Evolutionary conservation across 768 basidiomycete genomes (phyloP), one percentile per base, ranked within the genome.

Genomic region (Pleurotus platypus): DNA sequence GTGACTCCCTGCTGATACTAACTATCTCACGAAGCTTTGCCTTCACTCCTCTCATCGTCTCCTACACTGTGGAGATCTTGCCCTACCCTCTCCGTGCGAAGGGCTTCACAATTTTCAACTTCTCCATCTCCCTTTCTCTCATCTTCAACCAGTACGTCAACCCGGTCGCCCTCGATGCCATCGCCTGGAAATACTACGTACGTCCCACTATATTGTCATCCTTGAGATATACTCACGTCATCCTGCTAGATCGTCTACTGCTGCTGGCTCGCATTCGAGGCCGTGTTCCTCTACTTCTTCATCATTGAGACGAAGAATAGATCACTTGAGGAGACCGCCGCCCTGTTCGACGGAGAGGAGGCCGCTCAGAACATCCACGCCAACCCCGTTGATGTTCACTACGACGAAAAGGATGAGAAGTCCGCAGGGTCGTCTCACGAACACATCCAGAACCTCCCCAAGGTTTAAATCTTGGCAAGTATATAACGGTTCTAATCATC

Each of bases 121-220:
- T 94, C 68, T 73, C 81, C 58, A 82, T 91, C 67, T 90, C 89
- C 11, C 62, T 87, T 56, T 81, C 91, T 5, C 84, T 94, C 62
- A 89, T 95, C 70, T 91, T 95, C 73, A 93, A 92, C 69, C 91
- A 92, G 72, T 91, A 92, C 66, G 84, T 87, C 69, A 93, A 93
- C 75, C 92, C 55, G 5, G 38, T 48, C 48, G 46, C 40, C 16
- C 54, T 18, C 48, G 72, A 77, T 4, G 57, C 66, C 38, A 73
- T 92, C 49, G 74, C 67, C 55, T 92, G 90, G 90, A 90, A 85
- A 66, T 92, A 90, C 77, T 90, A 90, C 68, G 79, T 82, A 56
- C 53, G 80, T 72, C 5, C 38, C 13, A 16, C 9, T 26, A 15
- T 47, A 45, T 55, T 49, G 3, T 37, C 7, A 18, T 24, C 47